Base-by-base conservation (phyloP, 768 basidiomycete genomes). In the Mycena sanguinolenta region DNA sequence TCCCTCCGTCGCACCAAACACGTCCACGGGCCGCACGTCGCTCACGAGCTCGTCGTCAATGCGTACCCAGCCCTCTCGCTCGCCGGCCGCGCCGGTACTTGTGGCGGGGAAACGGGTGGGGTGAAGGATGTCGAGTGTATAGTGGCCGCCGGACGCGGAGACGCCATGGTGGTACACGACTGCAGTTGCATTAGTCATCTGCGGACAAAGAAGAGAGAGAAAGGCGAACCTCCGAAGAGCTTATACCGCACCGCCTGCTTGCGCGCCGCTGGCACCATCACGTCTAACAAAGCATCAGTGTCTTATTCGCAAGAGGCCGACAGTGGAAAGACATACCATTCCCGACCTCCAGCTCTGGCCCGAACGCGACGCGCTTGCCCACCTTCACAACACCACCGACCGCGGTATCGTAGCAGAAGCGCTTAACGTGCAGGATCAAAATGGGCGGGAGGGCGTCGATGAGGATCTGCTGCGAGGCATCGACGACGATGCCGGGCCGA, bases 131-230 rank as follows among this genome's bases (percentile, higher is more conserved):
- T 96, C 93, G 55, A 97, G 88, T 3, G 97, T 99, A 82, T 98
- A 99, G 80, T 98, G 97, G 1, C 97, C 97, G 3, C 96, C 96
- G 1, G 92, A 91, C 0, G 97, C 95, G 9, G 94, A 94, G 32
- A 86, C 84, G 2, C 97, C 97, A 73, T 99, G 97, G 79, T 99
- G 97, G 79, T 98, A 98, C 16, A 98, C 82, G 10, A 91, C 97
- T 94, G 30, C 4, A 39, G 39, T 12, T 46, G 44, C 9, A n/a
- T 21, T 2, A 60, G 53, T 36, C 39, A 54, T 69, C 28, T 25
- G 62, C 30, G 28, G 57, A 44, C 14, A 46, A 19, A 46, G 30
- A 30, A 30, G 30, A 9, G 39, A 42, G 39, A 42, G 39, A 42
- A 28, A 69, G 25, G 79, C 89, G 65, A 73, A 94, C 94, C 93